Evolutionary conservation across 768 basidiomycete species (phyloP).

Genomic region (Antrodiella citrinella): DNA sequence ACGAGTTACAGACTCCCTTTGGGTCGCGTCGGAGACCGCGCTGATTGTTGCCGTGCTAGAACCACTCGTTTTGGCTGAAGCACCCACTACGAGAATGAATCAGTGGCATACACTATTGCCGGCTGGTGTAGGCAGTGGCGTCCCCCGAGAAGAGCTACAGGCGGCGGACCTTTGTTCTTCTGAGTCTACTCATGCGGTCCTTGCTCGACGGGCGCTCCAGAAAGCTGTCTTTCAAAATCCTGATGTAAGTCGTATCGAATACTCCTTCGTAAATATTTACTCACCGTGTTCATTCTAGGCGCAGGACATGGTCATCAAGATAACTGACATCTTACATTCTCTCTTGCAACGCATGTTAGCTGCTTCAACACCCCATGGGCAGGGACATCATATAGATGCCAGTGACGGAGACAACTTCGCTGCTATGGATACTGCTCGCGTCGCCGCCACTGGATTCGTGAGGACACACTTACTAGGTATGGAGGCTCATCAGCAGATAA

Average conservation of each 20-base stretch:
- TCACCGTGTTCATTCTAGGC: too few species aligned
- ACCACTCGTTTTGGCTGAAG: constrained; percentile 43
- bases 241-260: constrained; percentile 57
- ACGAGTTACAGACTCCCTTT: constrained; percentile 33
- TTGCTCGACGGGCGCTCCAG: constrained; percentile 37
- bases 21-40: constrained; percentile 57
- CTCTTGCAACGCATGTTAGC: background rate
- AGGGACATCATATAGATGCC: background rate
- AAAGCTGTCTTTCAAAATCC: constrained; percentile 55
- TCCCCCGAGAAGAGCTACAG: constrained; percentile 48
- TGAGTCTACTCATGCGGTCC: too few species aligned
- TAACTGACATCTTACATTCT: background rate
- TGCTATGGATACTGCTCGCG: background rate
- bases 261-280: too few species aligned
- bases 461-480: too few species aligned
- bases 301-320: background rate
- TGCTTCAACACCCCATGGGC: background rate
- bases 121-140: constrained; percentile 46
- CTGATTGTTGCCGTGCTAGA: constrained; percentile 60
- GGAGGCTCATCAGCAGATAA: too few species aligned
- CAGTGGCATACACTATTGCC: constrained; percentile 41
- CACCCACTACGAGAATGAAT: constrained; percentile 17
- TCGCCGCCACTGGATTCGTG: too few species aligned
- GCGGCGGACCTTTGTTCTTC: too few species aligned
- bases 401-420: background rate